Evolutionary conservation across 805 yeast species (phyloP), one percentile per base, ranked within the genome.

Genomic region (Candida sonorensis): DNA sequence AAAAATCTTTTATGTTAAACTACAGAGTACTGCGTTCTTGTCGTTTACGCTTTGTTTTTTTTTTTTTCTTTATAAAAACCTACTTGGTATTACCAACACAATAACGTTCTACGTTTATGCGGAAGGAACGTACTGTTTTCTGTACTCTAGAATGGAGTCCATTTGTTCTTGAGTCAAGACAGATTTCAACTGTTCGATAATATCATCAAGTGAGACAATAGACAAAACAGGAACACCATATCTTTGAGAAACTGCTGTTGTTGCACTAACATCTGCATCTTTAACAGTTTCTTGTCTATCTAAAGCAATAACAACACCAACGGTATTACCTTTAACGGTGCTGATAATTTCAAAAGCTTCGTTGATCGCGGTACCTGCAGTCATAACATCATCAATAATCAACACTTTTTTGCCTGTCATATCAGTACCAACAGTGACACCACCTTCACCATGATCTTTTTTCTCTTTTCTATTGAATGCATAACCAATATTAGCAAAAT

Each of bases 381-480:
- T 90, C 79, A 90, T 88, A 26, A 92, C 97, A 51, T 90, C 98
- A 59, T 92, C 98, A 40, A 90, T 86, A 49, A 92, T 84, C 49
- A 92, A 64, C 16, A 90, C 75, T 39, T 70, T 70, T 58, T 88
- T 81, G 30, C 72, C 82, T 39, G 70, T 69, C 48, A 90, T 70
- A 5, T 75, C 59, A 28, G 82, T 76, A 23, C 98, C 98, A 26
- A 92, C 97, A 47, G 90, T 83, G 36, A 74, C 73, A 10, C 98
- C 98, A 45, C 97, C 98, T 64, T 90, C 98, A 35, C 98, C 98
- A 55, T 90, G 98, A 55, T 88, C 96, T 63, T 90, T 90, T 67
- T 82, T 81, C 61, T 87, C 96, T 64, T 90, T 92, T 60, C 98
- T 78, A 69, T 90, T 90, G 69, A 86, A 90, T n/a, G 97, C 77